Conservation (phyloP, 495 filamentous ascomycete genomes). For the Hypoxylon perforatum region DNA sequence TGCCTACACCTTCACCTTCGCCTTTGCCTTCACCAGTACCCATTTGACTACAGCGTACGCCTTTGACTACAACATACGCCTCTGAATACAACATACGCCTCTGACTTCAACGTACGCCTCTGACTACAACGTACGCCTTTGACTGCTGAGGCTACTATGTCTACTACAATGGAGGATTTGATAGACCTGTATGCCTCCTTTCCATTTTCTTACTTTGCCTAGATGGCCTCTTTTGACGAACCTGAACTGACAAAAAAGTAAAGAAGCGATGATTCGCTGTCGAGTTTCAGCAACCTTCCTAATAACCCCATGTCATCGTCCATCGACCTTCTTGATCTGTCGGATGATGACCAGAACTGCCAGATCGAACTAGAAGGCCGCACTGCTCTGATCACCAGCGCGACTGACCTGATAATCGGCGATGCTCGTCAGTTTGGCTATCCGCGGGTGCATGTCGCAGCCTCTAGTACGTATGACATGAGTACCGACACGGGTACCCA, state of each 20-base stretch:
- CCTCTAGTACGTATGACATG: background rate
- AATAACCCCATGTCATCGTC: too few relatives aligned
- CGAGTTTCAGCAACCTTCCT: background rate
- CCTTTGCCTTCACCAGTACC: too few relatives aligned
- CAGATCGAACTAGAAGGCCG: too few relatives aligned
- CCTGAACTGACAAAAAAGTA: background rate
- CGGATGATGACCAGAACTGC: too few relatives aligned
- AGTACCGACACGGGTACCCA: background rate
- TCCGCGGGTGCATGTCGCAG: background rate
- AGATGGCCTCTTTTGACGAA: background rate
- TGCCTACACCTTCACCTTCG: too few relatives aligned
- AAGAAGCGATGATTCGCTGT: constrained; percentile 5
- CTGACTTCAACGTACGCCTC: too few relatives aligned
- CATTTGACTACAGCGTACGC: too few relatives aligned
- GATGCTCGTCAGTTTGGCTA: background rate
- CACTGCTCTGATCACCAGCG: too few relatives aligned
- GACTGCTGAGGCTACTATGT: too few relatives aligned
- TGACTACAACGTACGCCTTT: too few relatives aligned
- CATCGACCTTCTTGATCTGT: constrained; percentile 3
- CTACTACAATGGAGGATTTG: constrained; percentile 12
- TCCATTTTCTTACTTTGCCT: background rate
- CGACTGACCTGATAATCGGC: background rate
- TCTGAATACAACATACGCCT: too few relatives aligned
- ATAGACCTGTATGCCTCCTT: constrained; percentile 23
- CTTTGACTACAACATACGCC: too few relatives aligned